phyloP scores from a whole-genome alignment of 805 yeast species.

The Scheffersomyces spartinae region DNA sequence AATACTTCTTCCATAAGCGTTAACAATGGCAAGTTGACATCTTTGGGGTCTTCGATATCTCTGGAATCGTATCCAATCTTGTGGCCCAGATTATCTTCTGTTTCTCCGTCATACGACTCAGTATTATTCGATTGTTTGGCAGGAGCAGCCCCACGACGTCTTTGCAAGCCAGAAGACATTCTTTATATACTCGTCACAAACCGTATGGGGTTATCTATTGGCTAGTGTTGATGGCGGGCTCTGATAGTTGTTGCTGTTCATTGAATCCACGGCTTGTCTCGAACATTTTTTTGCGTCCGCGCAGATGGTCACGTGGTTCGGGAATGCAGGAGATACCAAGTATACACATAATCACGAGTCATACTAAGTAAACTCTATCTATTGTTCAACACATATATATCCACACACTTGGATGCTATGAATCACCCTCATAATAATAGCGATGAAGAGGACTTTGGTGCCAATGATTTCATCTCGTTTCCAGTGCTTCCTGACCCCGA shows the following conservation, averaged over 20 bases:
- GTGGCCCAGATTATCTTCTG: conserved; percentile 26
- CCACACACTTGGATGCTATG: conserved; percentile 1
- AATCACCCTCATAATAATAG: conserved; percentile 3
- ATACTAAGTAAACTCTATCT: no score
- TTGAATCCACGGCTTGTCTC: no score
- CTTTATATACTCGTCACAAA: no score
- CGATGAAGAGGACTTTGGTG: conserved; percentile 7
- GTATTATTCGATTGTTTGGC: conserved; percentile 1
- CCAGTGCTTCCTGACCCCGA: conserved; percentile 35
- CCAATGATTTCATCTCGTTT: conserved; percentile 27
- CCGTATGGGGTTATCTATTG: no score
- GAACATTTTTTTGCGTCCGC: no score
- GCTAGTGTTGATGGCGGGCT: no score
- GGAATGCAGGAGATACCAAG: no score
- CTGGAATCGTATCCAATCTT: conserved; percentile 76
- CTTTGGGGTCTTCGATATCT: conserved; percentile 35
- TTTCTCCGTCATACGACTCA: conserved; percentile 7
- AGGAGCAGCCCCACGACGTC: conserved; percentile 50
- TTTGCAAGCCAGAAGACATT: conserved; percentile 47
- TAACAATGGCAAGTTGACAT: conserved; percentile 48
- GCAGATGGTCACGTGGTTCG: no score
- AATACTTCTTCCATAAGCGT: conserved; percentile 96
- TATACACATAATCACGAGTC: no score
- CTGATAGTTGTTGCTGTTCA: no score
- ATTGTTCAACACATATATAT: no score